These are phyloP conservation scores for Candida anutae DNA, from an alignment of 1,139 yeast genomes.

Conservation along the genomic window DNA sequence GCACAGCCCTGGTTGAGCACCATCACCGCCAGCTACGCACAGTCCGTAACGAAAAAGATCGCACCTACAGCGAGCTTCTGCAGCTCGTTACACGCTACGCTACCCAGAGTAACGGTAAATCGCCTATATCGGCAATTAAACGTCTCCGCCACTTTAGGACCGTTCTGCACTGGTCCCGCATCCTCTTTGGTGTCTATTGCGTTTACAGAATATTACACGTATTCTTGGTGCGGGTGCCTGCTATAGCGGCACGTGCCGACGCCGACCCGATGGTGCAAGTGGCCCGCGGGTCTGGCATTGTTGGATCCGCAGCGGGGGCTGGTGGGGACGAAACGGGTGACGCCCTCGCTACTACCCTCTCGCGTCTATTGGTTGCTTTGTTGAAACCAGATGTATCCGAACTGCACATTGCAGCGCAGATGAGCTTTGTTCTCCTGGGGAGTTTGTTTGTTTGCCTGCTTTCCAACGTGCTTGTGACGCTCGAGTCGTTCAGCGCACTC, in stretches of 20 bases:
- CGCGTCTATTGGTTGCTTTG: constrained; percentile 34
- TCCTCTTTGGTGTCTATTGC: constrained; percentile 52
- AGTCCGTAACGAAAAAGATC: no score
- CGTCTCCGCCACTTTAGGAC: no score
- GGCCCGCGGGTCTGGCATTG: neutral
- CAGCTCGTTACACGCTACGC: no score
- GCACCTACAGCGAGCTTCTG: no score
- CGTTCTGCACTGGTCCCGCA: constrained; percentile 11
- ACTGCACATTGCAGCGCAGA: constrained; percentile 52
- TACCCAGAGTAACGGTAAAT: no score
- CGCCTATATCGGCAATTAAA: no score
- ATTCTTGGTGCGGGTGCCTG: constrained; percentile 32
- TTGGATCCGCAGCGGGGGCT: constrained; percentile 1
- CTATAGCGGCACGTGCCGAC: constrained; percentile 4
- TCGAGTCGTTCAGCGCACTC: constrained; percentile 29
- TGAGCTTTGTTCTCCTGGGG: constrained; percentile 59
- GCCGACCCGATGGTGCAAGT: neutral
- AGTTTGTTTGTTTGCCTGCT: constrained; percentile 61
- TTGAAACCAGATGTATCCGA: constrained; percentile 28
- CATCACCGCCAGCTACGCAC: no score
- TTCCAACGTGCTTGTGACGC: constrained; percentile 51
- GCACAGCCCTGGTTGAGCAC: no score
- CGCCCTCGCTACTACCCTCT: constrained; percentile 60
- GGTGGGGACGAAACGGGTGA: constrained; percentile 25
- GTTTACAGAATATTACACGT: constrained; percentile 52